Evolutionary conservation across 495 filamentous ascomycete genomes (phyloP), one percentile per base, ranked within the genome.

Genomic region (Extremus antarcticus): DNA sequence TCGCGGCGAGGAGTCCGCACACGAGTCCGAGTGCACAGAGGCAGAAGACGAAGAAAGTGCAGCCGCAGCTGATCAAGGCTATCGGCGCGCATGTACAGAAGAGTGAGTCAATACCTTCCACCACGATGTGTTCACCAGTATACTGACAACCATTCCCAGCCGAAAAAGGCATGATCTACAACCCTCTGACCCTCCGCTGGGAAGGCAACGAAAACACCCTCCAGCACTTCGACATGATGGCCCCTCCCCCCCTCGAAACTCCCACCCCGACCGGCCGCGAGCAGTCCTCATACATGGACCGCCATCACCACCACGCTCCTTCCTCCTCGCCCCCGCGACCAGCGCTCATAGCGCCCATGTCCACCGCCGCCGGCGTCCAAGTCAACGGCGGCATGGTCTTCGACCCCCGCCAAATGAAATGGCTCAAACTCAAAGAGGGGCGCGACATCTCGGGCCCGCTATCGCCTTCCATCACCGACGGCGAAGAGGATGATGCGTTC

Each of bases 381-480:
- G 84, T 94, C 24, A 88, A 94, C 54, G 85, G 88, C 21, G 87
- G 86, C 60, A 98, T 98, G 92, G 83, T 98, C 22, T 98, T 97
- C 68, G 92, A 98, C 69, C 94, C 94, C 7, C 82, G 84, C 51
- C 87, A 85, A 51, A 98, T 96, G 90, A 88, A 87, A 67, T 96
- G 90, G 90, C 76, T 95, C 25, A 92, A 90, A 65, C 52, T 66
- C 16, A 54, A 63, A 49, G 51, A 62, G 21, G 60, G 52, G 46
- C 52, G 61, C 20, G 53, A 56, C 25, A 35, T 53, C 25, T 51
- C 46, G 24, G 50, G 55, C 4, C 63, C 58, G 41, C 60, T 55
- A 0, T 63, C 63, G 7, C 63, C 62, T n/a, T 60, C 60, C 16
- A 29, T 64, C 41, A 62, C 61, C 35, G 57, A 59, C 24, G 64